Evolutionary conservation across 352 stramenopile species (phyloP).

Genomic region (Pythium rhizo-oryzae): DNA sequence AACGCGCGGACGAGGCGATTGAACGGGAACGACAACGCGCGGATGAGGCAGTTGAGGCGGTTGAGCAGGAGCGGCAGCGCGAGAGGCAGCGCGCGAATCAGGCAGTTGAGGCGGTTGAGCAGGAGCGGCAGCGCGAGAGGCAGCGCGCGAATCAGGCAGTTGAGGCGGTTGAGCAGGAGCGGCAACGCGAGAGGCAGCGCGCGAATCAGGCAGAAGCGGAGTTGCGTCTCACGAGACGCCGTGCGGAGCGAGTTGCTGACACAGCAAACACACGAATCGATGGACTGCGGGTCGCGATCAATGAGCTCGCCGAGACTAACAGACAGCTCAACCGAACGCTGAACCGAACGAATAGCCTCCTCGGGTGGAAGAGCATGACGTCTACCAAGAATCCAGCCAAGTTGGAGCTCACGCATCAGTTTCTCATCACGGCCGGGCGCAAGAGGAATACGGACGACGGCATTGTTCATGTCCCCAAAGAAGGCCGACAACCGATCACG

Average conservation of each 20-base stretch:
- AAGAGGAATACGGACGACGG: constrained; percentile 6
- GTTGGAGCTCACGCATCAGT: constrained; percentile 13
- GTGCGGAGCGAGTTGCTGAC: background rate
- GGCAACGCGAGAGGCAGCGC: too few relatives aligned
- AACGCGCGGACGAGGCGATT: background rate
- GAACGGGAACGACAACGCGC: background rate
- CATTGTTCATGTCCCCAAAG: constrained; percentile 3
- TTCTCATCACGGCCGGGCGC: constrained; percentile 4
- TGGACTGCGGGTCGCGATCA: background rate
- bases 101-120: too few relatives aligned
- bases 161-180: too few relatives aligned
- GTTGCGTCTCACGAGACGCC: background rate
- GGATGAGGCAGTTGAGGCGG: too few relatives aligned
- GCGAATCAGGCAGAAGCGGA: background rate
- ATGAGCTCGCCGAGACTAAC: constrained; percentile 5
- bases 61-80: background rate
- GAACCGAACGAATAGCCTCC: constrained; percentile 2
- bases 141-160: too few relatives aligned
- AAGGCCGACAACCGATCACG: constrained; percentile 9
- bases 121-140: too few relatives aligned
- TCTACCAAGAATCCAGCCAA: constrained; percentile 14
- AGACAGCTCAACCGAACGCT: constrained; percentile 2
- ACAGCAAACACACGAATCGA: background rate
- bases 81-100: too few relatives aligned
- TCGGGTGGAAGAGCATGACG: constrained; percentile 8